Evolutionary conservation across 345 rosid genomes (phyloP), one percentile per base, ranked within the genome.

Genomic region (Draba incana): DNA sequence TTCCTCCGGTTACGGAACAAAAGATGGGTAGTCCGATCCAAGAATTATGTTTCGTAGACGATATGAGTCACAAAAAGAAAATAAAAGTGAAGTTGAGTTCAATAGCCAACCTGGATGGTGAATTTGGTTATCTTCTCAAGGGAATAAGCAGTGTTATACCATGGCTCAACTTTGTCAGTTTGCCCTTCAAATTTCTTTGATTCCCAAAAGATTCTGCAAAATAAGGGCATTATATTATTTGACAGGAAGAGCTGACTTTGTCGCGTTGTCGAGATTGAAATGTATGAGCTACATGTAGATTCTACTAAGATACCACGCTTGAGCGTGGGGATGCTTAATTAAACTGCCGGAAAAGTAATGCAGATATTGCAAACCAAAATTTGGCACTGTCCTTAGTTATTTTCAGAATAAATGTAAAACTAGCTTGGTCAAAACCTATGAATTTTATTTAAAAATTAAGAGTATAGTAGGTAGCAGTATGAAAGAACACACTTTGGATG

Each of bases 101-200:
- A 39, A 57, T 62, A 46, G 47, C 82, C 38, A 63, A 90, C 96
- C 96, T 92, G 80, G 77, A 89, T 85, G 50, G 62, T 58, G 57
- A 75, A 66, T 57, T 70, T 43, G 0, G 69, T 78, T 69, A 88
- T 72, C 78, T 78, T 83, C 81, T 85, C 92, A 49, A 88, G 57
- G 38, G 84, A 79, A 77, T 89, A 88, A 57, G 90, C 80, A 44
- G 97, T 92, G 71, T 85, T 84, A 74, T 90, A 92, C 96, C 96
- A 93, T 64, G 97, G 97, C 82, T 93, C 97, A 64, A 75, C 84
- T 86, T 69, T 82, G 66, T 84, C 81, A 33, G 94, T 84, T 38
- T 75, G 62, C 44, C 87, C 96, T 77, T 88, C 96, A 84, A 92
- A 92, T 53, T 80, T 82, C 71, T 90, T 82, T n/a, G 98, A 92